Conservation (phyloP, 2,329 filamentous ascomycete species). For the Neodidymelliopsis sp. region DNA sequence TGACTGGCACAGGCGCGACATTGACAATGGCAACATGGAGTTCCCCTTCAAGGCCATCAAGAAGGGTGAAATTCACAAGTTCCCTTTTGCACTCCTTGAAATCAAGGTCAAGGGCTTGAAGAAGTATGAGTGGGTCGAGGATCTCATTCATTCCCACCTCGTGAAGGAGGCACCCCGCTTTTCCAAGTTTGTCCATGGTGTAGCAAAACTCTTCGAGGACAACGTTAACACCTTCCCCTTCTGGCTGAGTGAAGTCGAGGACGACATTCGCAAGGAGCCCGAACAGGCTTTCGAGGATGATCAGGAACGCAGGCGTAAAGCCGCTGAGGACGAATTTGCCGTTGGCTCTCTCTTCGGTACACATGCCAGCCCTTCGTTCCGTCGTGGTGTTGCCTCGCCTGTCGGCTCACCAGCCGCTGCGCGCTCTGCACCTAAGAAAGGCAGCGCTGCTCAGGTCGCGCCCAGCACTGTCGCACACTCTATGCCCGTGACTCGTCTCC, state of each 20-base stretch:
- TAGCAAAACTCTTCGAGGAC: conserved; percentile 89
- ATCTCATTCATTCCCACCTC: conserved; percentile 90
- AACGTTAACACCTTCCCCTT: conserved; percentile 96
- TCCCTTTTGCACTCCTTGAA: conserved; percentile 90
- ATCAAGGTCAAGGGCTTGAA: conserved; percentile 81
- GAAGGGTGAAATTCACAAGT: conserved; percentile 88
- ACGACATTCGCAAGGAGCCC: conserved; percentile 92
- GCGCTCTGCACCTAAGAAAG: conserved; percentile 34
- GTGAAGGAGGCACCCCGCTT: conserved; percentile 90
- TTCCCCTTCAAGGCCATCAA: conserved; percentile 89
- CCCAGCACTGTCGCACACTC: conserved; percentile 31
- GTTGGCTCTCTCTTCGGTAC: conserved; percentile 84
- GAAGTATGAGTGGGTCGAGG: conserved; percentile 84
- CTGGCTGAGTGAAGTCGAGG: conserved; percentile 91
- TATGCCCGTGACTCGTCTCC: conserved; percentile 26
- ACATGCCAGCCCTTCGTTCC: conserved; percentile 53
- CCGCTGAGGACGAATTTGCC: conserved; percentile 84
- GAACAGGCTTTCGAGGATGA: conserved; percentile 90
- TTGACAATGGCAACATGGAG: conserved; percentile 81
- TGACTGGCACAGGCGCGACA: conserved; percentile 90
- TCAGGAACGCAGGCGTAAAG: conserved; percentile 80
- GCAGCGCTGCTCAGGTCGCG: conserved; percentile 5
- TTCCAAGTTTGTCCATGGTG: conserved; percentile 95
- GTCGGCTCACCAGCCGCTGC: conserved; percentile 64
- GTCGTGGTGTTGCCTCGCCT: conserved; percentile 69